Evolutionary conservation across 1,284 basidiomycete genomes (phyloP), one percentile per base, ranked within the genome.

Genomic region (Ustilago hordei): DNA sequence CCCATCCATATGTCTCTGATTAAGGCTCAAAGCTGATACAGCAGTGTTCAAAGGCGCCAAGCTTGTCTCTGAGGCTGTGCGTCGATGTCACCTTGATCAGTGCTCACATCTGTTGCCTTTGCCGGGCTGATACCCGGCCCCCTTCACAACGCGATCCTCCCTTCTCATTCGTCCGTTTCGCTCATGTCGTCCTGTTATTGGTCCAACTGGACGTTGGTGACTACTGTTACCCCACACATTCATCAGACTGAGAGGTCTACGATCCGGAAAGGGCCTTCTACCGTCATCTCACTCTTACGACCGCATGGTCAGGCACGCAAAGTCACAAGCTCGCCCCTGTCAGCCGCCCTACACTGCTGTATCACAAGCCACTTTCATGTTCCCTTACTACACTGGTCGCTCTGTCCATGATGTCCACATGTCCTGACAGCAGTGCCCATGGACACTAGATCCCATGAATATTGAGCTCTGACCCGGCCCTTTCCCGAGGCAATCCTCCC

Each of bases 81-180:
- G 52, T 50, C 48, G 28, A 50, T 50, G 48, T 32, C 48, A 50
- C 13, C 52, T 9, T 35, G 52, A 17, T 36, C 35, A 50, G 48
- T 31, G 53, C 53, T 54, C 12, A 35, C 23, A 55, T 38, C 60
- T 54, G 60, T 56, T 56, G 19, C 38, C 47, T n/a, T 60, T 56
- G 35, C 64, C 64, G 64, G 64, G 23, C 64, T 66, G 58, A 60
- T 67, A 67, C 47, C 64, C 64, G 64, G 54, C 23, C 36, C 11
- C 17, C 47, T 15, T 48, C 23, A 31, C 23, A 36, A 31, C 58
- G 3, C 57, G 31, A 36, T 19, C 8, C 28, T 54, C 28, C 8
- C 50, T 34, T n/a, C 31, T 28, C 60, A 35, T 36, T 19, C 8
- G 28, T 55, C 52, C 19, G 41, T 43, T 13, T 32, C n/a, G 28